Percentiles rank a stretch among this genome's conserved stretches.
phyloP scores from a whole-genome alignment of 495 filamentous ascomycete species.

The Lophiotrema nucula region DNA sequence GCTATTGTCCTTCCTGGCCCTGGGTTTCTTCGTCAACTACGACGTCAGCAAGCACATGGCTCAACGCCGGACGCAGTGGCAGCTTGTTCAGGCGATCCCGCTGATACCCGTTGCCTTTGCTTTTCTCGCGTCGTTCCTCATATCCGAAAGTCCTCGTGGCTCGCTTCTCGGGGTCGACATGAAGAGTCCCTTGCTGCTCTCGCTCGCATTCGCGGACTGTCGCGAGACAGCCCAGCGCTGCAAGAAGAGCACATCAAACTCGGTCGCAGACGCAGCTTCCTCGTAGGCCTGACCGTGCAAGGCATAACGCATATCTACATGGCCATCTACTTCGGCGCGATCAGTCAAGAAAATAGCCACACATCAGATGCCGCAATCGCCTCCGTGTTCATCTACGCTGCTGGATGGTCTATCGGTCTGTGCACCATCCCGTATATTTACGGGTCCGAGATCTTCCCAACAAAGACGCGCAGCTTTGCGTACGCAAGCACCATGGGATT shows the following conservation, averaged over 20 bases:
- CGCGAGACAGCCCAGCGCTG: not conserved
- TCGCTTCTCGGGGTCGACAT: not conserved
- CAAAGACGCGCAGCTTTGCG: not conserved
- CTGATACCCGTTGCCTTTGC: not conserved
- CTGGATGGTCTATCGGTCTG: not conserved
- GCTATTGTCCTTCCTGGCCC: not conserved
- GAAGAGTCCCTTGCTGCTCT: not conserved
- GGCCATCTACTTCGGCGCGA: not conserved
- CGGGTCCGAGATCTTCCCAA: not conserved
- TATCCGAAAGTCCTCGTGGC: not conserved
- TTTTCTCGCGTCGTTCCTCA: not conserved
- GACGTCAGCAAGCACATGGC: not conserved
- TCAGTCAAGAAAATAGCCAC: not conserved
- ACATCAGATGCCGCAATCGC: not conserved
- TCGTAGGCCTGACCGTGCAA: not conserved
- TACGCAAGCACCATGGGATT: not conserved
- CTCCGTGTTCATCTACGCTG: not conserved
- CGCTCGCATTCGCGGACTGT: not conserved
- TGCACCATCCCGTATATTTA: not conserved
- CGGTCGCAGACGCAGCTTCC: not conserved
- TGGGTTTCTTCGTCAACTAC: not conserved
- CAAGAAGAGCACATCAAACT: not conserved
- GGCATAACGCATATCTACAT: not conserved
- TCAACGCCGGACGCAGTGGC: not conserved
- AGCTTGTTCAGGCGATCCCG: not conserved